Evolutionary conservation across 768 basidiomycete species (phyloP).

Genomic region (Rhodotorula paludigena): DNA sequence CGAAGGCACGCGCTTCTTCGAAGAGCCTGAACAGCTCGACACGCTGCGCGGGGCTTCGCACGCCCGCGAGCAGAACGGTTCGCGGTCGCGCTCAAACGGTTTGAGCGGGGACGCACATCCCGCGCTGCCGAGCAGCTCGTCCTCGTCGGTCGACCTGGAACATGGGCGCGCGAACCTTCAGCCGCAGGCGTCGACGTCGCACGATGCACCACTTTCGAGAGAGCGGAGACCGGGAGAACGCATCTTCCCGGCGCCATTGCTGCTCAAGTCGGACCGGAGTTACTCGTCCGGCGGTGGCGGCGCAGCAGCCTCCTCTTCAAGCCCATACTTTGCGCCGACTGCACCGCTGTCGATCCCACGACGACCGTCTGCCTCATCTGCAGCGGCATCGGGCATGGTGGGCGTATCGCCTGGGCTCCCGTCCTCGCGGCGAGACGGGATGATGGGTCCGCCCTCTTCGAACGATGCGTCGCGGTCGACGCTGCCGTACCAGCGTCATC

Average conservation of each 20-base stretch:
- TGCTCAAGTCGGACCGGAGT: constrained; percentile 24
- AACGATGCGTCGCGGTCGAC: background rate
- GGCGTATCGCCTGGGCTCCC: too few species aligned
- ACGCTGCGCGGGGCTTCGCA: background rate
- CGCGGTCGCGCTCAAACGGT: background rate
- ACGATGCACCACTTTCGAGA: too few species aligned
- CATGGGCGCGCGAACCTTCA: too few species aligned
- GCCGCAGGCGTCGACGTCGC: background rate
- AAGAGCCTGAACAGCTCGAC: constrained; percentile 16
- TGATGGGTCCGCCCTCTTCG: constrained; percentile 1
- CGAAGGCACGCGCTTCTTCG: constrained; percentile 3
- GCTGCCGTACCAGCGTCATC: constrained; percentile 21
- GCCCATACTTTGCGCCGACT: constrained; percentile 3
- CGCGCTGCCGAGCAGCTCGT: too few species aligned
- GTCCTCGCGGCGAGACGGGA: constrained; percentile 2
- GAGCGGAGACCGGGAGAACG: constrained; percentile 11
- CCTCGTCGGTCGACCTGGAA: too few species aligned
- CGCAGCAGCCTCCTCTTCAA: background rate
- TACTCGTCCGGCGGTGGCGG: constrained; percentile 3
- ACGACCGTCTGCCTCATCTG: background rate
- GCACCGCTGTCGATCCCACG: constrained; percentile 22
- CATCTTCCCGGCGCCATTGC: constrained; percentile 32
- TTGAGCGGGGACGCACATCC: background rate
- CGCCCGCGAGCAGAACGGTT: background rate
- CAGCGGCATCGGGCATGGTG: background rate